Base-by-base conservation (phyloP, 108 stramenopile species). In the Nitzschia sp. region DNA sequence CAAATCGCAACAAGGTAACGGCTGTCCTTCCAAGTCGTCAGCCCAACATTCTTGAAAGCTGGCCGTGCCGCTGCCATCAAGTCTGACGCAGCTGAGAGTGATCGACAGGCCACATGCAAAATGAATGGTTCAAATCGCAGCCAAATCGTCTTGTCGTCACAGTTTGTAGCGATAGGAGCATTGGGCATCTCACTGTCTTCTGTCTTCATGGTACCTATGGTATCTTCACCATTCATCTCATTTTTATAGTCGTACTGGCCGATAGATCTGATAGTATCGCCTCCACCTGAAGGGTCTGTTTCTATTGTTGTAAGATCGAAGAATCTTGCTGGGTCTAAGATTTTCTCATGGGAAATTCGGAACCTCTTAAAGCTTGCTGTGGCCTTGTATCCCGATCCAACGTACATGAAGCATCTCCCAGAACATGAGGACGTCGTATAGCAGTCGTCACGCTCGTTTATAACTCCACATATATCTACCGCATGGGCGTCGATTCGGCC, bases 41-140 rank as follows among this genome's bases (percentile, higher is more conserved):
- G 60, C 21, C 95, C 95, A 33, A 93, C 95, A 76, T 93, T 95
- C 75, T 95, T 95, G 32, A 93, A 95, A 2, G 82, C 71, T 25
- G 95, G 90, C 24, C 95, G 78, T 9, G 92, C 92, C 34, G 86
- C 78, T 42, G 73, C 70, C 90, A 95, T 93, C 19, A 95, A 64
- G 42, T 71, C 70, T 9, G 78, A 72, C 17, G 95, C 92, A 1
- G 89, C 80, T 36, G 73, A 54, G 54, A 91, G 83, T 53, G 86
- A 88, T 54, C 79, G 70, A 68, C 92, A 93, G 59, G 85, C 83
- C 25, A 93, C 95, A 64, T 95, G 95, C 42, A 95, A 72, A 76
- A 95, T 95, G 64, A 95, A 92, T 1, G 95, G 90, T 77, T 95
- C 95, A 68, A 73, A 93, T 4, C 95, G 73, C 9, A 95, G 66